These are phyloP conservation scores for Agapanthus africanus DNA, from an alignment of 106 monocot species.

Conservation along the genomic window DNA sequence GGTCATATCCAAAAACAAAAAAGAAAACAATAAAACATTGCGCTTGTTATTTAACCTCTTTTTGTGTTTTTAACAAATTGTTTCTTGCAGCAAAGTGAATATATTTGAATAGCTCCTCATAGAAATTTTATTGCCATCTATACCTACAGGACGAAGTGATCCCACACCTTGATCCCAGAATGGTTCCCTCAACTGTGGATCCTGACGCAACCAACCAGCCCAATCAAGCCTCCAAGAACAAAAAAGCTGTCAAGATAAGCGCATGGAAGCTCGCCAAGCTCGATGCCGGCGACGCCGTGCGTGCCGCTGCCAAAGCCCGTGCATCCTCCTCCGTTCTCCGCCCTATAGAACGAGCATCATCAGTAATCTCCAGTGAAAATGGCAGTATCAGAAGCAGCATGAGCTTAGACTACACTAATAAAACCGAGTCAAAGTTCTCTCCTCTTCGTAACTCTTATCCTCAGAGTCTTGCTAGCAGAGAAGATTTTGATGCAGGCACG, in stretches of 20 bases:
- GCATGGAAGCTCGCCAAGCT: conserved; percentile 96
- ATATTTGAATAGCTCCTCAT: not conserved
- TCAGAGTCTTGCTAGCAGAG: conserved; percentile 67
- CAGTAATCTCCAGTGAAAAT: conserved; percentile 40
- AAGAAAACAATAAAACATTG: too few species aligned
- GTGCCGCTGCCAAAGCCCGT: conserved; percentile 82
- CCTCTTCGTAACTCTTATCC: conserved; percentile 58
- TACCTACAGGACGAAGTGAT: conserved; percentile 82
- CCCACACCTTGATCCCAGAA: conserved; percentile 82
- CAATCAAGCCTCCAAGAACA: conserved; percentile 47
- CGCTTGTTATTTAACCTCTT: too few species aligned
- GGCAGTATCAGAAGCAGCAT: conserved; percentile 70
- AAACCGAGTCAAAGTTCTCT: conserved; percentile 31
- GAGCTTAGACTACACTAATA: conserved; percentile 42
- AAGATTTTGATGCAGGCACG: conserved; percentile 72
- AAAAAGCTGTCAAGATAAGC: conserved; percentile 77
- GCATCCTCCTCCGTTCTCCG: conserved; percentile 94
- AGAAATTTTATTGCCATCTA: not conserved
- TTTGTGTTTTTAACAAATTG: not conserved
- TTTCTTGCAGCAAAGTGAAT: not conserved
- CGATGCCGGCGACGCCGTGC: conserved; percentile 64
- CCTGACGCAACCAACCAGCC: conserved; percentile 57
- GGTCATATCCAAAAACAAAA: too few species aligned
- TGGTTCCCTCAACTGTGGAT: conserved; percentile 89
- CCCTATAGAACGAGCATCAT: conserved; percentile 48